Percentiles rank a stretch among this genome's conserved stretches.
Evolutionary conservation across 768 basidiomycete genomes (phyloP).

Genomic region (Suillus subalutaceus): DNA sequence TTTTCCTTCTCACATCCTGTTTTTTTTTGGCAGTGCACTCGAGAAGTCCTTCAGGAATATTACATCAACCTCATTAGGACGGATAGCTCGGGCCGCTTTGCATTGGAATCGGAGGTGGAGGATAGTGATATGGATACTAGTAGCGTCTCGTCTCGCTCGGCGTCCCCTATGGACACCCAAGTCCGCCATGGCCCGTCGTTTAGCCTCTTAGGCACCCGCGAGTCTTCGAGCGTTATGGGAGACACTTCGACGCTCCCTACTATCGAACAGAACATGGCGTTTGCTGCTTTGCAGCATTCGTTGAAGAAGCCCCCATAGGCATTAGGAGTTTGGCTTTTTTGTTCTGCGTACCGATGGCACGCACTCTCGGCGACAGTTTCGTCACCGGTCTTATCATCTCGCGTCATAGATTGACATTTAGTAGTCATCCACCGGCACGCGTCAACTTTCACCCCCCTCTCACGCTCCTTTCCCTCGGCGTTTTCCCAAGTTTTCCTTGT

Average conservation of each 20-base stretch:
- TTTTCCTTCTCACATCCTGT: constrained; percentile 17
- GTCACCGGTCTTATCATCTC: not conserved
- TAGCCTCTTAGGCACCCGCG: constrained; percentile 34
- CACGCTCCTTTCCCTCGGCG: not conserved
- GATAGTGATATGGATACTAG: constrained; percentile 56
- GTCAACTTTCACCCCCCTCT: not conserved
- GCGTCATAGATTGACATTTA: not conserved
- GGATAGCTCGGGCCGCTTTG: constrained; percentile 64
- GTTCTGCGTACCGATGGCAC: not conserved
- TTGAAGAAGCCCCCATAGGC: constrained; percentile 18
- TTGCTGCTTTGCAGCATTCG: constrained; percentile 65
- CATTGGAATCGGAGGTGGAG: constrained; percentile 45
- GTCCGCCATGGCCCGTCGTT: constrained; percentile 30
- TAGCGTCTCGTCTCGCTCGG: constrained; percentile 48
- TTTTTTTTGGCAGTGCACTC: constrained; percentile 69
- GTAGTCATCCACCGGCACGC: not conserved
- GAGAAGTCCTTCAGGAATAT: constrained; percentile 89
- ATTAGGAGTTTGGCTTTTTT: not conserved
- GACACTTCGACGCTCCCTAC: constrained; percentile 54
- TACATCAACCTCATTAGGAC: constrained; percentile 92
- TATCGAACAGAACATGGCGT: constrained; percentile 85
- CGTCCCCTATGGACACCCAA: constrained; percentile 44
- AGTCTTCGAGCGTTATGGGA: constrained; percentile 41
- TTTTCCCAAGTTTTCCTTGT: not conserved
- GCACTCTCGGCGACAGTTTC: not conserved